Percentiles rank a stretch among this genome's conserved stretches.
Evolutionary conservation across 345 rosid species (phyloP).

Genomic region (Lepidium aucheri): DNA sequence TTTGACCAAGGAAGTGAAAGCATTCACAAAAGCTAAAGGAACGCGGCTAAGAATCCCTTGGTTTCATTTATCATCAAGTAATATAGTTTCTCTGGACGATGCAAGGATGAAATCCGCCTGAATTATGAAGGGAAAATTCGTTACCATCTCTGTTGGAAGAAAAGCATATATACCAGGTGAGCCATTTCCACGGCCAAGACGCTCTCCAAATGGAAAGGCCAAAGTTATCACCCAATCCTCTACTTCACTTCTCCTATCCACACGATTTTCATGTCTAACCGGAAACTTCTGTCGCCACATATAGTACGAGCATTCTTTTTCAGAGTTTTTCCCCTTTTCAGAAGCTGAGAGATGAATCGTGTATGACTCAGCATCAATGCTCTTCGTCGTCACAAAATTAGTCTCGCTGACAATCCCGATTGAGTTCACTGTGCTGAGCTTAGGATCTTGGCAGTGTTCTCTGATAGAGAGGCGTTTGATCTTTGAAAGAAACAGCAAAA

Average conservation of each 20-base stretch:
- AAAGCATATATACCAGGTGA: conserved; percentile 67
- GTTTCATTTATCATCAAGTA: conserved; percentile 60
- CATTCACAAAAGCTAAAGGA: conserved; percentile 49
- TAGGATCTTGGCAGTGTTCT: conserved; percentile 42
- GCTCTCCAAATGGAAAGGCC: conserved; percentile 63
- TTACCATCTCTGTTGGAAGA: conserved; percentile 76
- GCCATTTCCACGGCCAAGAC: conserved; percentile 37
- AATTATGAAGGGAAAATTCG: conserved; percentile 55
- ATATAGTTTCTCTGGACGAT: conserved; percentile 68
- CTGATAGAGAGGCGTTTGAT: conserved; percentile 58
- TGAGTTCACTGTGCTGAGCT: conserved; percentile 32
- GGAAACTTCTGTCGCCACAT: conserved; percentile 75
- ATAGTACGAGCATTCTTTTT: conserved; percentile 42
- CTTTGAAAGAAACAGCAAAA: conserved; percentile 51
- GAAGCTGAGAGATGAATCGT: conserved; percentile 48
- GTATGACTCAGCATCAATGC: conserved; percentile 63
- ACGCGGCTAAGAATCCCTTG: conserved; percentile 67
- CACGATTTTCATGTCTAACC: conserved; percentile 40
- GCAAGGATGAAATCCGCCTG: conserved; percentile 64
- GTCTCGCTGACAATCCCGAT: conserved; percentile 55
- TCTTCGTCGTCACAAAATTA: conserved; percentile 44
- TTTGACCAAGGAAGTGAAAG: conserved; percentile 50
- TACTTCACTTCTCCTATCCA: conserved; percentile 56
- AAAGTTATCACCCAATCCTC: conserved; percentile 65
- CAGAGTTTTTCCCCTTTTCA: conserved; percentile 17